A percentile compares a stretch with the other conserved stretches of the same genome.
Evolutionary conservation across 192 early-diverging fungal genomes (phyloP).

Genomic region (Linnemannia schmuckeri): DNA sequence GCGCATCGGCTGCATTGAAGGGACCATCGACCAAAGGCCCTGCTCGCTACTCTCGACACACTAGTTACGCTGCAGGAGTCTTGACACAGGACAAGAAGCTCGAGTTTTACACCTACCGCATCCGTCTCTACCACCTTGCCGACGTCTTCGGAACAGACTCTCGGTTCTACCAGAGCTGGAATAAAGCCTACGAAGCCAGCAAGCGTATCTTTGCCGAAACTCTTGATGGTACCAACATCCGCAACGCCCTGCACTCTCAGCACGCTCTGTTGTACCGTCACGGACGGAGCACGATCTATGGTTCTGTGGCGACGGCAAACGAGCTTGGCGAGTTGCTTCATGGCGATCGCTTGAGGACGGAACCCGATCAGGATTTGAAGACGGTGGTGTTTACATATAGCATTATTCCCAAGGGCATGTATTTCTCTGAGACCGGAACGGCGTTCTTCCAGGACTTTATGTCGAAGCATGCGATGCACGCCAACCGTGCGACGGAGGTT

Average conservation of each 20-base stretch:
- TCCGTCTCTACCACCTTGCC: slow-evolving; percentile 20
- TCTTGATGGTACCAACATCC: slow-evolving; percentile 22
- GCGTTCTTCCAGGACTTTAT: slow-evolving; percentile 36
- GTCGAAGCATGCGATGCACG: slow-evolving; percentile 39
- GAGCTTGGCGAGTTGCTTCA: slow-evolving; percentile 11
- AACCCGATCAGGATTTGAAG: slow-evolving; percentile 5
- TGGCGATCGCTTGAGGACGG: not conserved
- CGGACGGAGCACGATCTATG: slow-evolving; percentile 11
- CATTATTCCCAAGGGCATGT: slow-evolving; percentile 22
- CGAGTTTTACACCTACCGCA: slow-evolving; percentile 27
- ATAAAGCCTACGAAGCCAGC: slow-evolving; percentile 11
- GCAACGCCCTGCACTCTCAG: slow-evolving; percentile 26
- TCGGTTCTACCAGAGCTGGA: slow-evolving; percentile 13
- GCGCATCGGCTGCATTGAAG: slow-evolving; percentile 5
- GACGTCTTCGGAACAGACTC: slow-evolving; percentile 18
- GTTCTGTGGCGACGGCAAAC: not conserved
- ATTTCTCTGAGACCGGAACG: slow-evolving; percentile 25
- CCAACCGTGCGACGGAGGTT: slow-evolving; percentile 21
- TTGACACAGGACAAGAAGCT: slow-evolving; percentile 18
- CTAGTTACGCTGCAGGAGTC: slow-evolving; percentile 26
- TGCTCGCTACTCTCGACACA: slow-evolving; percentile 32
- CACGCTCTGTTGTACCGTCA: slow-evolving; percentile 26
- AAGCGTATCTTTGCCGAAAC: slow-evolving; percentile 27
- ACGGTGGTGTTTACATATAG: slow-evolving; percentile 20
- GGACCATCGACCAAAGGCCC: slow-evolving; percentile 16